Conservation (phyloP, 1,139 yeast species). For the Meyerozyma sp. region DNA sequence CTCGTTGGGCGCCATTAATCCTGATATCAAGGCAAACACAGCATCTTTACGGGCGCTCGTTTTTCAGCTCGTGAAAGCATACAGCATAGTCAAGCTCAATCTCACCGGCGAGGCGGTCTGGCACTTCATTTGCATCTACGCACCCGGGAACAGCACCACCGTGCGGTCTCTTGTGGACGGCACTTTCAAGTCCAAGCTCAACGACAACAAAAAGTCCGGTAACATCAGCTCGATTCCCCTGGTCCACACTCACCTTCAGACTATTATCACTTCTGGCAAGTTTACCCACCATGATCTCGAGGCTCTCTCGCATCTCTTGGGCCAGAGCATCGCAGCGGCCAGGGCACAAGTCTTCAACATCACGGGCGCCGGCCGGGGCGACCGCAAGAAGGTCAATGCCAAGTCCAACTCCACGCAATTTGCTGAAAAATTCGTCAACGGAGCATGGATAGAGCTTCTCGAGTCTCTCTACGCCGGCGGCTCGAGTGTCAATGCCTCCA, state of each 20-base stretch:
- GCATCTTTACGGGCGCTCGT: constrained; percentile 43
- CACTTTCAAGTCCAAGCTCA: constrained; percentile 38
- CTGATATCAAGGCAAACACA: constrained; percentile 55
- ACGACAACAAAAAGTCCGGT: constrained; percentile 47
- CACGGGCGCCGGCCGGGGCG: constrained; percentile 3
- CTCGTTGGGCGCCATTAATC: constrained; percentile 65
- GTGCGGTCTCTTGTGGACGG: constrained; percentile 57
- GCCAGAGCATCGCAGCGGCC: constrained; percentile 18
- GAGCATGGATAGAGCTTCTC: constrained; percentile 52
- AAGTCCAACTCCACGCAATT: constrained; percentile 27
- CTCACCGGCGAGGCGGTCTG: constrained; percentile 56
- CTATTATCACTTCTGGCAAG: constrained; percentile 38
- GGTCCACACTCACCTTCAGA: constrained; percentile 41
- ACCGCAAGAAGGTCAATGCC: constrained; percentile 13
- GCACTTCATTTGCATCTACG: constrained; percentile 55
- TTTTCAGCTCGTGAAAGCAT: constrained; percentile 45
- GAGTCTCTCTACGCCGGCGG: constrained; percentile 57
- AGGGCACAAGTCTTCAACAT: constrained; percentile 8
- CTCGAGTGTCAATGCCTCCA: constrained; percentile 42
- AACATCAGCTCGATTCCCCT: constrained; percentile 40
- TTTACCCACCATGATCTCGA: constrained; percentile 41
- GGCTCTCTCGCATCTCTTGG: constrained; percentile 39
- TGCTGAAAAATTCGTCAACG: constrained; percentile 49
- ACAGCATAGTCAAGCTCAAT: constrained; percentile 52
- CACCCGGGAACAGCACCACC: constrained; percentile 34